These are phyloP conservation scores for Beauveria australis DNA, from an alignment of 2,329 filamentous ascomycete genomes.

Conservation along the genomic window DNA sequence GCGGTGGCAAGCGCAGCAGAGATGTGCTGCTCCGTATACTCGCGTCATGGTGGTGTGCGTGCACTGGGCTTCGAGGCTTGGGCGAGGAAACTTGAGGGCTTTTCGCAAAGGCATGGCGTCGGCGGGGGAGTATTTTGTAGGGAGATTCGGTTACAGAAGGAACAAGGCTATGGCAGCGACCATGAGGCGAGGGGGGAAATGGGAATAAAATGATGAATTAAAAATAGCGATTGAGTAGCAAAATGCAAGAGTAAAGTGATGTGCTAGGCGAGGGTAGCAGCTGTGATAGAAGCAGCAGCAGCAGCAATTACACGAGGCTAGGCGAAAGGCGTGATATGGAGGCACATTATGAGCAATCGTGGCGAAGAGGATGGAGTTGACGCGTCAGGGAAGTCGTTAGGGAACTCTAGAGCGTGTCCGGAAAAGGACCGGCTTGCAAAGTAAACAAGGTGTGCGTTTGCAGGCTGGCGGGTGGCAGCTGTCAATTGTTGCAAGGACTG, in stretches of 20 bases:
- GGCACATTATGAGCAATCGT: not conserved
- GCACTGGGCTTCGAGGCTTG: slow-evolving; percentile 35
- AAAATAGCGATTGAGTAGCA: not conserved
- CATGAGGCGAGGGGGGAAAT: not conserved
- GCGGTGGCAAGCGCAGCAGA: slow-evolving; percentile 51
- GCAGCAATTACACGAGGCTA: not conserved
- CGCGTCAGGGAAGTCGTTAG: not conserved
- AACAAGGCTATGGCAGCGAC: not conserved
- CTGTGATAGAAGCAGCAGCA: not conserved
- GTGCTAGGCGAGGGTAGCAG: not conserved
- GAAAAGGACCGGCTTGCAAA: not conserved
- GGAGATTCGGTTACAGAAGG: not conserved
- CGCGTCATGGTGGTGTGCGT: slow-evolving; percentile 63
- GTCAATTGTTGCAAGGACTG: not conserved
- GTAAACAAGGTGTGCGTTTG: slow-evolving; percentile 3
- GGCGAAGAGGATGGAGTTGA: not conserved
- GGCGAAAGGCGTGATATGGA: not conserved
- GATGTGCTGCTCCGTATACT: slow-evolving; percentile 43
- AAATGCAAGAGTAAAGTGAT: slow-evolving; percentile 7
- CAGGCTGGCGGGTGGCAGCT: slow-evolving; percentile 3
- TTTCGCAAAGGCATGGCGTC: slow-evolving; percentile 5
- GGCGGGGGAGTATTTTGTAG: not conserved
- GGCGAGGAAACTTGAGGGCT: not conserved
- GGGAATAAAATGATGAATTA: not conserved
- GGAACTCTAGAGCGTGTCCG: not conserved